Conservation (phyloP, 2,329 filamentous ascomycete species). For the Botrytis galanthina region DNA sequence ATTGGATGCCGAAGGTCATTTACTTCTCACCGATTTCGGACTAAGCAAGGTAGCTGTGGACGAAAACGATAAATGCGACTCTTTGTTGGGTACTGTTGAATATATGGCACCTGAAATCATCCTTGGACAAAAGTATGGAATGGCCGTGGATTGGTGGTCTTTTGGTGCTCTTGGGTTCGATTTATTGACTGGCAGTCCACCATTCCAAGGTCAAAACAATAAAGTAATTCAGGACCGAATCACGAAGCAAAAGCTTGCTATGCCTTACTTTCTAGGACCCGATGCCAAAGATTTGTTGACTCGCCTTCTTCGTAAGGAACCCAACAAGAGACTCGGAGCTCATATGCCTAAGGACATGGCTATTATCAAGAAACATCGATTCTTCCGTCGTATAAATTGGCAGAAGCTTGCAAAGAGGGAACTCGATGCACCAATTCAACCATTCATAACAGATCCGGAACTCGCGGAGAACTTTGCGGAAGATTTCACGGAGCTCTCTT, state of each 20-base stretch:
- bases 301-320: conserved; percentile 86
- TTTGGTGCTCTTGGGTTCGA: conserved; percentile 91
- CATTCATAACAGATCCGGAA: conserved; percentile 91
- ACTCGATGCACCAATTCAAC: conserved; percentile 83
- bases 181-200: conserved; percentile 85
- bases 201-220: conserved; percentile 87
- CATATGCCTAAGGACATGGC: conserved; percentile 86
- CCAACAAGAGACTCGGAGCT: conserved; percentile 81
- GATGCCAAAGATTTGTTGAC: conserved; percentile 95
- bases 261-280: conserved; percentile 87
- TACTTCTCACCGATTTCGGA: conserved; percentile 94
- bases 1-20: conserved; percentile 83
- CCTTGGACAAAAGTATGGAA: conserved; percentile 82
- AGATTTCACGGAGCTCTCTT: conserved; percentile 84
- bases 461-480: conserved; percentile 92
- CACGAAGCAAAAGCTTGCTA: conserved; percentile 80
- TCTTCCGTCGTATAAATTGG: conserved; percentile 98
- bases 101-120: conserved; percentile 98
- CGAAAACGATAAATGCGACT: conserved; percentile 70
- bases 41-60: conserved; percentile 90
- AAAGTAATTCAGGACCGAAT: conserved; percentile 97
- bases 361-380: conserved; percentile 86
- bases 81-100: conserved; percentile 89
- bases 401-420: conserved; percentile 78
- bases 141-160: conserved; percentile 98